Conservation (phyloP, 75 land plant species). For the Selaginella moellendorffii region DNA sequence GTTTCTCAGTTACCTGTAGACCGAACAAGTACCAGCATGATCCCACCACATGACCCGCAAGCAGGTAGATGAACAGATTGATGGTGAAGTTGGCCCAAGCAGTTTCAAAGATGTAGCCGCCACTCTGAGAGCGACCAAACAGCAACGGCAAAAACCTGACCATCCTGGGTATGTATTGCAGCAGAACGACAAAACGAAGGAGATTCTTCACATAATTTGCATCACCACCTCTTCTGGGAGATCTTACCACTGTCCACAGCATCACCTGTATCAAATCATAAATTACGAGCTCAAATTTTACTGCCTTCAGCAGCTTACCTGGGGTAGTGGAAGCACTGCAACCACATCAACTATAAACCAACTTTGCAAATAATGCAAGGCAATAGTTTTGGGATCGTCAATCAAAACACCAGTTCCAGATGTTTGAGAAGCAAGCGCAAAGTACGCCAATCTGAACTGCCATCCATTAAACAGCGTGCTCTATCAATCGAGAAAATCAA, state of each 20-base stretch:
- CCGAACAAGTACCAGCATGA: slow-evolving; percentile 10
- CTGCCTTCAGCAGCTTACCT: slow-evolving; percentile 18
- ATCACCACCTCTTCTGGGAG: neutral
- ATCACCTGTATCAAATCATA: neutral
- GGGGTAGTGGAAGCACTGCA: neutral
- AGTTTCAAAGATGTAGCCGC: slow-evolving; percentile 1
- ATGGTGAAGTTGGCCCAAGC: slow-evolving; percentile 6
- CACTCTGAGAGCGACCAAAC: slow-evolving; percentile 1
- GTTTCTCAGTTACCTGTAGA: neutral
- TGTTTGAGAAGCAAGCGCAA: neutral
- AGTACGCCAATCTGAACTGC: neutral
- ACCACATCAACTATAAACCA: neutral
- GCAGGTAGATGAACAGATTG: slow-evolving; percentile 3
- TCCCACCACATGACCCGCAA: slow-evolving; percentile 8
- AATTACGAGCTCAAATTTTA: neutral
- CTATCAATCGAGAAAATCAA: no score
- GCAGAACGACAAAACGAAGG: neutral
- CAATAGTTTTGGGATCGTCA: neutral
- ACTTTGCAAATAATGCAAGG: neutral
- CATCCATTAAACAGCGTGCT: neutral
- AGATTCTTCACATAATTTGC: neutral
- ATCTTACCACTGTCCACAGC: neutral
- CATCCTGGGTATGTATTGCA: neutral
- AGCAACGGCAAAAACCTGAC: slow-evolving; percentile 1
- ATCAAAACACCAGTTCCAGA: neutral